These are phyloP conservation scores for Metschnikowia santaceciliae DNA, from an alignment of 805 yeast genomes.

Conservation along the genomic window DNA sequence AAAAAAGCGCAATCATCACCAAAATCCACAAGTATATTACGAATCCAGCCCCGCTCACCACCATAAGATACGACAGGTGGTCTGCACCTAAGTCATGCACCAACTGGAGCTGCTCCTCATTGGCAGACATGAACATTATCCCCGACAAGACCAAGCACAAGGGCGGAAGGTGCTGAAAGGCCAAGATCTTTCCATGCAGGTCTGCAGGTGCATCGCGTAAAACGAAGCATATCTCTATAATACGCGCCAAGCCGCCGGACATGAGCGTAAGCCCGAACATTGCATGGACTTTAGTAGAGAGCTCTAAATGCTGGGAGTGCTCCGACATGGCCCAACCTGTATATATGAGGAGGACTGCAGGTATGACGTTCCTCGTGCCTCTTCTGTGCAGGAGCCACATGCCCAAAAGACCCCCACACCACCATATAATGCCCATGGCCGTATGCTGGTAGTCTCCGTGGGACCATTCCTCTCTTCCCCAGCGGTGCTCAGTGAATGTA, in stretches of 20 bases:
- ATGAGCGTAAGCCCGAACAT: conserved; percentile 81
- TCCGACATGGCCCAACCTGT: conserved; percentile 96
- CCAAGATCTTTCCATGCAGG: conserved; percentile 42
- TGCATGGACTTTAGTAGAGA: conserved; percentile 84
- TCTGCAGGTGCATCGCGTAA: conserved; percentile 54
- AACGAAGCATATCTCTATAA: conserved; percentile 77
- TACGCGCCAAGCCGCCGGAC: conserved; percentile 71
- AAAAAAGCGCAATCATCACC: conserved; percentile 55
- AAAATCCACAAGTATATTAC: conserved; percentile 64
- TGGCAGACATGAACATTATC: conserved; percentile 84
- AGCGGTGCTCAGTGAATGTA: conserved; percentile 93
- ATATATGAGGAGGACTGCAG: conserved; percentile 74
- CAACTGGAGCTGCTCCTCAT: conserved; percentile 75
- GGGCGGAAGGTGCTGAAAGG: conserved; percentile 87
- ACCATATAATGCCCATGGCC: conserved; percentile 94
- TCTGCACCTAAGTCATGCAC: conserved; percentile 76
- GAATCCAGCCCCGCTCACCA: conserved; percentile 69
- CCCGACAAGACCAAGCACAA: conserved; percentile 78
- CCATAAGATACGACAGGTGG: conserved; percentile 76
- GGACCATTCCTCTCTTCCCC: conserved; percentile 86
- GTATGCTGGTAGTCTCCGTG: conserved; percentile 96
- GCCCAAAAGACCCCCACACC: conserved; percentile 90
- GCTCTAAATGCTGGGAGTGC: conserved; percentile 69
- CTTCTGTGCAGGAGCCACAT: conserved; percentile 60
- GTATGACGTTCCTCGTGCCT: conserved; percentile 52